Conservation (phyloP, 192 early-diverging fungal species). For the Spinellus fusiger region DNA sequence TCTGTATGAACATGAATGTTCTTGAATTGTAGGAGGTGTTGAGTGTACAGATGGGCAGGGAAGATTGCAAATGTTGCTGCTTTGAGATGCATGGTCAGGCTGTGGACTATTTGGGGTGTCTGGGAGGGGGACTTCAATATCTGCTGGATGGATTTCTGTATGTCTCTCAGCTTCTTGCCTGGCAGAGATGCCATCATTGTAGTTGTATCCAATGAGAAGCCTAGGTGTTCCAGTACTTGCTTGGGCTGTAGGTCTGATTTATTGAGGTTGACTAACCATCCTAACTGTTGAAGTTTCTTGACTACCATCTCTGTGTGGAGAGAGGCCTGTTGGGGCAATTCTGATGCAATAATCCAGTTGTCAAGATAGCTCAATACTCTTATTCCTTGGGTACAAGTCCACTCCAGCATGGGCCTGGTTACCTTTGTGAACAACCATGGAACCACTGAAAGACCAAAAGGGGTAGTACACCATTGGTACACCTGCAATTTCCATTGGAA, state of each 20-base stretch:
- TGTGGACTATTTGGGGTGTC: too few relatives aligned
- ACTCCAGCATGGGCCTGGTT: background rate
- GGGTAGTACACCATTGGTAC: too few relatives aligned
- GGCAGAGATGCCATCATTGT: conserved; percentile 24
- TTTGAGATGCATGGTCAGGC: too few relatives aligned
- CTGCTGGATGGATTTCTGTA: conserved; percentile 20
- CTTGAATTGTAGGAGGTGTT: conserved; percentile 20
- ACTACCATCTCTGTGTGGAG: background rate
- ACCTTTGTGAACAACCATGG: background rate
- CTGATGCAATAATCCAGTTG: conserved; percentile 2
- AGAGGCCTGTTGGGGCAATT: background rate
- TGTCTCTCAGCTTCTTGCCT: conserved; percentile 21
- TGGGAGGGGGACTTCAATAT: conserved; percentile 2
- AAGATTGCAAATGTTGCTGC: conserved; percentile 26
- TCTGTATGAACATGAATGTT: conserved; percentile 3
- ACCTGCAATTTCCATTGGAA: background rate
- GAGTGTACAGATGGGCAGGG: conserved; percentile 22
- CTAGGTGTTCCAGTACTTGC: too few relatives aligned
- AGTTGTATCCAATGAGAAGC: conserved; percentile 16
- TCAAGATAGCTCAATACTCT: background rate
- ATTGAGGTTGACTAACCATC: conserved; percentile 21
- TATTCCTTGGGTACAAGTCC: background rate
- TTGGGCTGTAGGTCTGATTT: conserved; percentile 26
- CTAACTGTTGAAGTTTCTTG: conserved; percentile 3
- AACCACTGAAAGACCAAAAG: too few relatives aligned